These are phyloP conservation scores for Triglochin maritima DNA, from an alignment of 106 monocot genomes.

Conservation along the genomic window DNA sequence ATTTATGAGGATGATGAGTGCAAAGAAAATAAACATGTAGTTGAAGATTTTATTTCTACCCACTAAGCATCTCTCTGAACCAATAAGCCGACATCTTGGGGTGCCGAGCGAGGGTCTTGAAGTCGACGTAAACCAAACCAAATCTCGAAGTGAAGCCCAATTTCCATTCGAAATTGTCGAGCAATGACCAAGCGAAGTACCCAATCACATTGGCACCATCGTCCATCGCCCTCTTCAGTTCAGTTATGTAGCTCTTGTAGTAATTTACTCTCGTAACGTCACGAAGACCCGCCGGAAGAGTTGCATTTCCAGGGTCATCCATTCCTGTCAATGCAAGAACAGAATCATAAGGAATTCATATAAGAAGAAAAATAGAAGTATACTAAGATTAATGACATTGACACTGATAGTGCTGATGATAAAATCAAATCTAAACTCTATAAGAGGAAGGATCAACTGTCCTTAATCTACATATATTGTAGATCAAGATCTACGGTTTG, in stretches of 20 bases:
- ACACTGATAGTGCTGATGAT: too few species aligned
- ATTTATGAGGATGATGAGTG: too few species aligned
- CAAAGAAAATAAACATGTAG: too few species aligned
- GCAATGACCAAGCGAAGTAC: conserved; percentile 75
- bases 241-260: conserved; percentile 52
- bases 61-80: conserved; percentile 40
- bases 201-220: conserved; percentile 62
- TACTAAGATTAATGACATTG: neutral
- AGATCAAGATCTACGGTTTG: too few species aligned
- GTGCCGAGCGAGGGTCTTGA: conserved; percentile 31
- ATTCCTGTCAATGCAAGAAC: conserved; percentile 29
- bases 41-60: conserved; percentile 12
- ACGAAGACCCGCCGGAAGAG: conserved; percentile 30
- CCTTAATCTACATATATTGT: too few species aligned
- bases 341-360: neutral
- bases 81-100: conserved; percentile 64
- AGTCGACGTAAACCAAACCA: conserved; percentile 64
- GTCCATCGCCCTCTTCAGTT: conserved; percentile 65
- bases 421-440: too few species aligned
- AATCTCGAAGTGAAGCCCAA: conserved; percentile 59
- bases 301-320: conserved; percentile 72
- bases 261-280: conserved; percentile 47
- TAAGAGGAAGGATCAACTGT: too few species aligned
- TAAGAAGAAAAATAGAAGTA: neutral
- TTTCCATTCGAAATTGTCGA: conserved; percentile 79